Percentiles rank a stretch among this genome's conserved stretches.
Evolutionary conservation across 2,329 filamentous ascomycete species (phyloP).

Genomic region (Bisporella sp.): DNA sequence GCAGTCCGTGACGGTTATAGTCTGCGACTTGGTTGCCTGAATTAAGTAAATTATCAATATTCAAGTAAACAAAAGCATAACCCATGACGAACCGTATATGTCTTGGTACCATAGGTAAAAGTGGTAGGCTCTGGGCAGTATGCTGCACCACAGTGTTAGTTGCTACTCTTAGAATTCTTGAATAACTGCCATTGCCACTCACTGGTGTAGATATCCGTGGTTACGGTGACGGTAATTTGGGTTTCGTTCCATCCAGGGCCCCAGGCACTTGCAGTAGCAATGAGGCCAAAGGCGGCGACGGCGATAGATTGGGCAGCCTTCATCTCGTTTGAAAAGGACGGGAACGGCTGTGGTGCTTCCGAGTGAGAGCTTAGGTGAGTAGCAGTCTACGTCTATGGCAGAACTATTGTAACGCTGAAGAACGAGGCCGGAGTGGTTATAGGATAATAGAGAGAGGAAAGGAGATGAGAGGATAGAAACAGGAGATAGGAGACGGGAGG

Average conservation of each 20-base stretch:
- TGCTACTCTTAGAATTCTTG: too few relatives aligned
- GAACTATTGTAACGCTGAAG: too few relatives aligned
- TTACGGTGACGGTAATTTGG: neutral
- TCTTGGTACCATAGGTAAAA: constrained; percentile 31
- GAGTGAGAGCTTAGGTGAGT: neutral
- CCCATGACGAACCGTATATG: constrained; percentile 52
- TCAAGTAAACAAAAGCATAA: constrained; percentile 34
- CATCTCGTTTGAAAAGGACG: neutral
- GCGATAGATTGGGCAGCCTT: neutral
- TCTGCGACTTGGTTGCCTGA: constrained; percentile 19
- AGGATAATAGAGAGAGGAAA: too few relatives aligned
- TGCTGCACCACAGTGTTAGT: constrained; percentile 29
- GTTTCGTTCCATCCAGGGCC: neutral
- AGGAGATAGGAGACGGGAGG: too few relatives aligned
- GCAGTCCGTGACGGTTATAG: constrained; percentile 37
- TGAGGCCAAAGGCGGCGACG: neutral
- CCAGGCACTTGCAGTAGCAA: neutral
- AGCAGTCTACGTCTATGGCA: too few relatives aligned
- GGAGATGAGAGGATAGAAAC: too few relatives aligned
- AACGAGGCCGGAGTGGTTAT: too few relatives aligned
- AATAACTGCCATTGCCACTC: neutral
- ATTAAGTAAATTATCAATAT: neutral
- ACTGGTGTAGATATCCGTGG: neutral
- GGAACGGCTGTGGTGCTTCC: neutral
- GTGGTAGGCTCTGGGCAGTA: constrained; percentile 40